phyloP scores from a whole-genome alignment of 2,329 filamentous ascomycete species.

The Kalmusia sp. region DNA sequence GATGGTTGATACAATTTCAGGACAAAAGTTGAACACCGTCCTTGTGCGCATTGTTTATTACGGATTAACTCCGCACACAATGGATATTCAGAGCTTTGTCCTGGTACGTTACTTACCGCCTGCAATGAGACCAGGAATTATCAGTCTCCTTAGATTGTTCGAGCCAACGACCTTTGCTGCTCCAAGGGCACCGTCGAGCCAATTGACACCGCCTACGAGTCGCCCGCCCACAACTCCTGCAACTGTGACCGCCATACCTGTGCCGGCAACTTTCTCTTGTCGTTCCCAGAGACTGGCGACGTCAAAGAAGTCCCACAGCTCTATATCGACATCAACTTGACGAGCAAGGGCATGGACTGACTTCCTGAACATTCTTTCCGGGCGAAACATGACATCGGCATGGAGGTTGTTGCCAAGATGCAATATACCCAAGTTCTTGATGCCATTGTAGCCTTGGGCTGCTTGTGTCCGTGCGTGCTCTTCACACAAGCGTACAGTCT shows the following conservation, averaged over 20 bases:
- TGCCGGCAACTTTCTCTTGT: constrained; percentile 94
- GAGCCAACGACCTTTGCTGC: constrained; percentile 81
- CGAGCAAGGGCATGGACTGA: constrained; percentile 81
- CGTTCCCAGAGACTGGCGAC: constrained; percentile 80
- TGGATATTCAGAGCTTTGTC: too few species aligned
- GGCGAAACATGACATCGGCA: constrained; percentile 82
- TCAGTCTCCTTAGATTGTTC: constrained; percentile 79
- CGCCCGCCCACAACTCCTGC: constrained; percentile 84
- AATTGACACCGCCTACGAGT: constrained; percentile 82
- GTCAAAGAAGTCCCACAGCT: constrained; percentile 94
- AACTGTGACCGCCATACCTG: constrained; percentile 91
- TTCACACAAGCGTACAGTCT: constrained; percentile 80
- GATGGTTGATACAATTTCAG: too few species aligned
- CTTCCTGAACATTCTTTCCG: constrained; percentile 92
- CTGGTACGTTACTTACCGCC: constrained; percentile 85
- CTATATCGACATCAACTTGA: constrained; percentile 85
- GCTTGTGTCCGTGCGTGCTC: constrained; percentile 82
- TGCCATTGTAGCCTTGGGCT: constrained; percentile 80
- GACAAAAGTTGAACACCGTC: too few species aligned
- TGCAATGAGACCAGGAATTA: constrained; percentile 80
- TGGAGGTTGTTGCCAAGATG: constrained; percentile 86
- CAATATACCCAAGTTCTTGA: constrained; percentile 85
- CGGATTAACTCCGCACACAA: too few species aligned
- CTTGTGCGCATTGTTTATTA: too few species aligned
- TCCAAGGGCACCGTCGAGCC: constrained; percentile 86